Conservation (phyloP, 139 green algal genomes). For the Pleodorina starrii region DNA sequence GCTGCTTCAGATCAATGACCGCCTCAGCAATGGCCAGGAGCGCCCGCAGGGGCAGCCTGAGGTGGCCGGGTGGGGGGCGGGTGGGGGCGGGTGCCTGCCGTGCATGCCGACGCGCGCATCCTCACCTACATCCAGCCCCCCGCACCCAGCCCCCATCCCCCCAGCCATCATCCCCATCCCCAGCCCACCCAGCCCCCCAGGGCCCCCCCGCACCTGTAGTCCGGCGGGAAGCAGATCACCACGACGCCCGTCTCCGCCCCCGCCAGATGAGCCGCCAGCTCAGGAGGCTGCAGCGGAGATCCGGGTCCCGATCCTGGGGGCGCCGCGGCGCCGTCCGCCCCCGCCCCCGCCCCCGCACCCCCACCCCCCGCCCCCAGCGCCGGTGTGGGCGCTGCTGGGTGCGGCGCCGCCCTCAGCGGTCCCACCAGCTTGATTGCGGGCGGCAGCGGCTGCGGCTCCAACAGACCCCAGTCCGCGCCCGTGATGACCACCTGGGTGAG, state of each 20-base stretch:
- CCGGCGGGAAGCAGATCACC: conserved; percentile 30
- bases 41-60: conserved; percentile 21
- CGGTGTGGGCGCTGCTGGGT: too few relatives aligned
- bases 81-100: not conserved
- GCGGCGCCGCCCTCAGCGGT: not conserved
- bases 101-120: too few relatives aligned
- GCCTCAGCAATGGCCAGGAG: conserved; percentile 38
- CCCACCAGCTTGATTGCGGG: conserved; percentile 26
- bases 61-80: not conserved
- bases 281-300: not conserved
- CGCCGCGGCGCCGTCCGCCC: too few relatives aligned
- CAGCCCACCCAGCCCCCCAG: too few relatives aligned
- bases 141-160: not conserved
- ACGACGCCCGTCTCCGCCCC: not conserved
- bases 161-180: too few relatives aligned
- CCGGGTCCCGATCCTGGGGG: not conserved
- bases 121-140: too few relatives aligned
- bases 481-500: conserved; percentile 18
- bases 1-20: conserved; percentile 35
- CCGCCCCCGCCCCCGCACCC: not conserved
- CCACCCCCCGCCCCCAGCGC: not conserved
- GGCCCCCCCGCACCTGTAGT: conserved; percentile 2
- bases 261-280: conserved; percentile 29
- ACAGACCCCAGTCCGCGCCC: conserved; percentile 41
- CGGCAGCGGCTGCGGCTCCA: conserved; percentile 45